Base-by-base conservation (phyloP, 2,329 filamentous ascomycete genomes). In the Fusarium subtropicale region DNA sequence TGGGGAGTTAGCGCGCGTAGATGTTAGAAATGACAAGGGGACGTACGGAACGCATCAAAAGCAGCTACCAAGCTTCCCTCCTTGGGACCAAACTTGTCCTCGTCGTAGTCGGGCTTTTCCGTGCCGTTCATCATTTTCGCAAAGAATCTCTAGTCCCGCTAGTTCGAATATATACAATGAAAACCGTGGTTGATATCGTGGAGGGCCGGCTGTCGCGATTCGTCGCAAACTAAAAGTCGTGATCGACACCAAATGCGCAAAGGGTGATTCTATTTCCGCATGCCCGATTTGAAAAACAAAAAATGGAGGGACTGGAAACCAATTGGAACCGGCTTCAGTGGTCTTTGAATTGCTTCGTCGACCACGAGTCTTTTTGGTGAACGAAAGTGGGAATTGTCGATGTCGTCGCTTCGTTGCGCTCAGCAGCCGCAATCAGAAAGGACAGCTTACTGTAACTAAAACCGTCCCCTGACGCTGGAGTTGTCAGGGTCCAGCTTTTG, bases 41-140 rank as follows among this genome's bases (percentile, higher is more conserved):
- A 74, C 92, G 78, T 88, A 97, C 94, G 95, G 80, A 99, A 99
- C 71, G 94, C 95, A 84, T 99, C 96, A 81, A 99, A 99, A 63
- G 95, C 94, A 80, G 90, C 91, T 76, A 97, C 88, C 60, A 91
- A 87, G 79, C 68, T 73, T 41, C 81, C 85, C 58, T 88, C 85
- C 77, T 91, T 90, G 74, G 92, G 90, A 76, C 88, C 92, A 82
- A 97, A 97, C 69, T 88, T 83, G 79, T 92, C 91, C 75, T 97
- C 94, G 76, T 94, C 87, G 73, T 94, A 66, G 57, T 56, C 56
- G 73, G 88, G 86, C 76, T 91, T 86, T 73, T 89, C 84, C 82
- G 91, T 94, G 76, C 91, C 92, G 86, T 96, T 92, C 93, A 97
- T 96, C 64, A 60, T 74, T 30, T 31, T 52, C 48, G 15, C 22